Base-by-base conservation (phyloP, 1,139 yeast species). In the Geotrichum restrictum region DNA sequence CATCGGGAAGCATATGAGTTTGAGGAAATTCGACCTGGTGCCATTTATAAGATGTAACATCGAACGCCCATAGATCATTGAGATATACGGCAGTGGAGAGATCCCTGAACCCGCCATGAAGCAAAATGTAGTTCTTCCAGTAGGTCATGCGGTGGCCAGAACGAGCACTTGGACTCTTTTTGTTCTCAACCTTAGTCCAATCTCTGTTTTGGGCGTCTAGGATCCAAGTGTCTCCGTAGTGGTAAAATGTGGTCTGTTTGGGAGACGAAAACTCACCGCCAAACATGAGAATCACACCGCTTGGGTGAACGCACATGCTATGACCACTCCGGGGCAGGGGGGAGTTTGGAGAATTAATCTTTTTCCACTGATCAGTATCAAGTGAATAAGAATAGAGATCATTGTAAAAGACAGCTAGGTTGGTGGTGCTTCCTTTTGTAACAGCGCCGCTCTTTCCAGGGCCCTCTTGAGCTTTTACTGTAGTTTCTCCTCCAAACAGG, bases 201-300 rank as follows among this genome's bases (percentile, higher is more conserved):
- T 89, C 96, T 63, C 87, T 88, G 14, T 85, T 75, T 32, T 79
- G 82, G 1, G 91, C 80, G 63, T 93, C 98, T 56, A 93, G 73
- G 51, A 91, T 76, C 98, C 98, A 93, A 2, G 96, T 85, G 65
- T 93, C 98, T 18, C 96, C 94, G 67, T 88, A 93, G 69, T 93
- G 98, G 68, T 93, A 94, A 68, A 93, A 93, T 0, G 97, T 88
- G 48, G 89, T 83, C 69, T 93, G 98, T 64, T 91, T 93, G 1
- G 98, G 98, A 6, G 96, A 87, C 1, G 97, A 88, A 63, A 93
- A 93, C 69, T 93, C 98, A 60, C 98, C 98, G 50, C 98, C 98
- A 72, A 88, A 93, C 75, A 93, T 70, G 56, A 93, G 70, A 24
- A 88, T 78, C 1, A 89, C 72, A 7, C 98, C 98, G 1, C 91